A percentile compares a stretch with the other conserved stretches of the same genome.
phyloP scores from a whole-genome alignment of 2,329 filamentous ascomycete species.

The Penicillium crustosum region DNA sequence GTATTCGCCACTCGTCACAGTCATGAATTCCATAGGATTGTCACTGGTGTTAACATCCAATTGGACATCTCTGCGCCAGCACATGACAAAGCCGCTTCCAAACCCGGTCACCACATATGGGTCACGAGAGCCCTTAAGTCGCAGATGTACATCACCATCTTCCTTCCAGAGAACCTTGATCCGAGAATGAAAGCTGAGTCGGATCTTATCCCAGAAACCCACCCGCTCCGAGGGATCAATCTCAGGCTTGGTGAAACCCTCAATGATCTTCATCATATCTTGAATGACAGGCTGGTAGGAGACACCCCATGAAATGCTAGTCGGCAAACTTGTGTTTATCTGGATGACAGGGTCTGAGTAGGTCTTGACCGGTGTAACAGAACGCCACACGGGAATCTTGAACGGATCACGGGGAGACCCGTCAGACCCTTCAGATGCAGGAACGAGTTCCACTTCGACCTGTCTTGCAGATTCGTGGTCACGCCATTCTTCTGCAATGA shows the following conservation, averaged over 20 bases:
- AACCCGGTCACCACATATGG: slow-evolving; percentile 91
- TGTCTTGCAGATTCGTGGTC: slow-evolving; percentile 76
- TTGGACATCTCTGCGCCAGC: slow-evolving; percentile 91
- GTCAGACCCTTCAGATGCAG: slow-evolving; percentile 60
- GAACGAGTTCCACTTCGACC: slow-evolving; percentile 80
- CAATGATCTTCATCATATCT: slow-evolving; percentile 99
- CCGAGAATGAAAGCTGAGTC: slow-evolving; percentile 88
- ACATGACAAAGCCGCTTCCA: slow-evolving; percentile 95
- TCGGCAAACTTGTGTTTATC: slow-evolving; percentile 89
- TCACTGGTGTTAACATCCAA: slow-evolving; percentile 82
- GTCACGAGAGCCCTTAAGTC: slow-evolving; percentile 84
- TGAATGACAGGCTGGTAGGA: slow-evolving; percentile 98
- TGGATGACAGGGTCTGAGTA: slow-evolving; percentile 91
- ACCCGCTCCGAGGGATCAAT: slow-evolving; percentile 90
- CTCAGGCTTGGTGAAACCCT: slow-evolving; percentile 94
- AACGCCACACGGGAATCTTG: slow-evolving; percentile 81
- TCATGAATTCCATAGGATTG: slow-evolving; percentile 91
- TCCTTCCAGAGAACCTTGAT: slow-evolving; percentile 89
- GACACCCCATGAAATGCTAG: slow-evolving; percentile 93
- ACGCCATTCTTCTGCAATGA: slow-evolving; percentile 90
- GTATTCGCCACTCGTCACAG: slow-evolving; percentile 91
- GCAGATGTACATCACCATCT: slow-evolving; percentile 90
- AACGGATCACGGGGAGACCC: slow-evolving; percentile 65
- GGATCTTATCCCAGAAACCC: slow-evolving; percentile 98
- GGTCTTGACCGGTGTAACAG: slow-evolving; percentile 91